Base-by-base conservation (phyloP, 1,284 basidiomycete genomes). In the Moesziomyces parantarcticus region DNA sequence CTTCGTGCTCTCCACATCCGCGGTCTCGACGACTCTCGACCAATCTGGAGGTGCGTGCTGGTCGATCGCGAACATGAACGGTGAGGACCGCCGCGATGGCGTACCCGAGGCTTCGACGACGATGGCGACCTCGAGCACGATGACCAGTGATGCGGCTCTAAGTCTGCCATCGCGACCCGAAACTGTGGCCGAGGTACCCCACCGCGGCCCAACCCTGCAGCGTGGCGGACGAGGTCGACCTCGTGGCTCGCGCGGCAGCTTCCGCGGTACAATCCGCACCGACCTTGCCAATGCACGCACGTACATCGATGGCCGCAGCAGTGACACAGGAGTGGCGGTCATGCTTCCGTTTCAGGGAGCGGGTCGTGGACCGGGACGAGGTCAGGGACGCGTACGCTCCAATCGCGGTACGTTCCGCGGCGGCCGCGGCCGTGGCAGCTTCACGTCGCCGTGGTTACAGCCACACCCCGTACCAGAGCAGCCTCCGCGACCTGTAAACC, bases 131-230 rank as follows among this genome's bases (percentile, higher is more conserved):
- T 32, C 29, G 10, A 4, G 29, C 1, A 32, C 11, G 29, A 32
- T 32, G 29, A 13, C 29, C 10, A 32, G 29, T 32, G 29, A 32
- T 13, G 10, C 29, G 29, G 10, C 29, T 32, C 29, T 10, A 32
- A 32, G 47, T 10, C 26, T 56, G 14, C 54, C 54, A 23, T 43
- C 39, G n/a, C 54, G 54, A 4, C 54, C 54, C 10, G 54, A 56
- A 22, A 39, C 18, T 13, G 29, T 34, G 10, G 26, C 47, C 11
- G 26, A 23, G 22, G 4, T 22, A 16, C 43, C 36, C 5, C 36
- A 39, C 36, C 36, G 16, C 11, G 13, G 23, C 23, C 21, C 14
- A 7, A 23, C 23, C 14, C 22, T 25, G 20, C 43, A 18, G 9
- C 43, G 47, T 25, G 21, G 54, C 9, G 36, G 45, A 32, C 39